phyloP scores from a whole-genome alignment of 371 early-diverging fungal genomes.

The Saksenaea vasiformis region DNA sequence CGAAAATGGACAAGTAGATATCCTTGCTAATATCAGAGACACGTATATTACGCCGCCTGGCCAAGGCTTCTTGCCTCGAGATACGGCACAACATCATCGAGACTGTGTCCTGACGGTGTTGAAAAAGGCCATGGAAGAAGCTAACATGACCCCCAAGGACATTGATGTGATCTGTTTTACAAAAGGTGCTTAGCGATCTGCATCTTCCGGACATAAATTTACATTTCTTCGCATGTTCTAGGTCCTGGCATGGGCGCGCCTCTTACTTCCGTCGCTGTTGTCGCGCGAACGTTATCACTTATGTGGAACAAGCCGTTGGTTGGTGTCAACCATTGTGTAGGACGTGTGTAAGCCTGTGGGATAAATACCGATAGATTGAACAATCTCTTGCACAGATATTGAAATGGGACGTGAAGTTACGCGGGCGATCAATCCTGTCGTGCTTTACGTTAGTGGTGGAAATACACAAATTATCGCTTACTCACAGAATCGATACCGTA shows the following conservation, averaged over 20 bases:
- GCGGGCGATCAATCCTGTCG: conserved; percentile 94
- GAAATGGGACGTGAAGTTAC: conserved; percentile 99
- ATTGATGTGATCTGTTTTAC: conserved; percentile 97
- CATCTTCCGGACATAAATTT: neutral
- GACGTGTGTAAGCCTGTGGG: conserved; percentile 60
- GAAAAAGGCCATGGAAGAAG: conserved; percentile 78
- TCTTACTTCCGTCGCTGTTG: conserved; percentile 89
- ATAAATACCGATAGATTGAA: neutral
- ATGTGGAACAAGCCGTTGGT: conserved; percentile 95
- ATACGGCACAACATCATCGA: conserved; percentile 97
- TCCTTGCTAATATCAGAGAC: conserved; percentile 91
- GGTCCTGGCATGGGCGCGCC: conserved; percentile 99
- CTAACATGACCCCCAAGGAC: conserved; percentile 74
- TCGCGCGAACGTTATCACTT: conserved; percentile 93
- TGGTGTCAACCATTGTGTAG: conserved; percentile 99
- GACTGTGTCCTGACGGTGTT: conserved; percentile 79
- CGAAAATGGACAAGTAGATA: conserved; percentile 49
- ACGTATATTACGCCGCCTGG: conserved; percentile 99
- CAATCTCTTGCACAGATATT: conserved; percentile 70
- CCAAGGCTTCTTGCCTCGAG: conserved; percentile 95
- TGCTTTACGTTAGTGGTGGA: conserved; percentile 99
- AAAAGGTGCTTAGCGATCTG: conserved; percentile 61
- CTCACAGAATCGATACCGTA: conserved; percentile 90
- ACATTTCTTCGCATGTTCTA: conserved; percentile 21
- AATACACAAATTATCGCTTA: conserved; percentile 99